Conservation (phyloP, 2,329 filamentous ascomycete genomes). For the Coniella lustricola region DNA sequence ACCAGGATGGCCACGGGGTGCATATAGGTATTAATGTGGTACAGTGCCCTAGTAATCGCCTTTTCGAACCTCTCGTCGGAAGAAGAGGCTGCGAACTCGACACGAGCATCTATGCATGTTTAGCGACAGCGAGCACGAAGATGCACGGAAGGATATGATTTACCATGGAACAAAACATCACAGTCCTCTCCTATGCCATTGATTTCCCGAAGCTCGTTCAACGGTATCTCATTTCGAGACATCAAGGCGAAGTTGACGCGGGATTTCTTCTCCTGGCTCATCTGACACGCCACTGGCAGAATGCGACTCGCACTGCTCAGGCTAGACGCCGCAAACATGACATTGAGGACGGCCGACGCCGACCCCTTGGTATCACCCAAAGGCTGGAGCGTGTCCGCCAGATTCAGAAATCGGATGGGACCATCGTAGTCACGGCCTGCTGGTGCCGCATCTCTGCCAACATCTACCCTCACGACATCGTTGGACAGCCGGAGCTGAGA, state of each 20-base stretch:
- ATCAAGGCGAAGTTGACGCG: conserved; percentile 78
- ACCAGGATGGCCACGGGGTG: conserved; percentile 71
- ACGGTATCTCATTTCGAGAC: conserved; percentile 61
- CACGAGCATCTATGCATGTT: conserved; percentile 57
- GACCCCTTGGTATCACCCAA: conserved; percentile 48
- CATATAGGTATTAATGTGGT: conserved; percentile 65
- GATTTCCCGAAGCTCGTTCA: conserved; percentile 63
- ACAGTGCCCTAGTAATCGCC: conserved; percentile 57
- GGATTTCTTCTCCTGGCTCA: conserved; percentile 63
- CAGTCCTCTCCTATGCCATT: conserved; percentile 74
- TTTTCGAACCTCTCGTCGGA: conserved; percentile 62
- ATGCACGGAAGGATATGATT: neutral
- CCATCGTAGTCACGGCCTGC: conserved; percentile 54
- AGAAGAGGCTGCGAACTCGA: conserved; percentile 64
- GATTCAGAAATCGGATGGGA: conserved; percentile 58
- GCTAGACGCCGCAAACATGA: conserved; percentile 73
- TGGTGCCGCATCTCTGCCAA: conserved; percentile 19
- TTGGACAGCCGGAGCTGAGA: conserved; percentile 8
- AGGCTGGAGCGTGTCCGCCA: conserved; percentile 56
- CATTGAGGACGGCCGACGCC: conserved; percentile 53
- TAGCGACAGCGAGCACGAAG: conserved; percentile 9
- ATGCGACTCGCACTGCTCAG: conserved; percentile 65
- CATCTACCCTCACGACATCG: conserved; percentile 4
- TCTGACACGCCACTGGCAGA: conserved; percentile 79
- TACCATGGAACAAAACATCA: conserved; percentile 54